Base-by-base conservation (phyloP, 192 early-diverging fungal species). In the Backusella liffmaniae region DNA sequence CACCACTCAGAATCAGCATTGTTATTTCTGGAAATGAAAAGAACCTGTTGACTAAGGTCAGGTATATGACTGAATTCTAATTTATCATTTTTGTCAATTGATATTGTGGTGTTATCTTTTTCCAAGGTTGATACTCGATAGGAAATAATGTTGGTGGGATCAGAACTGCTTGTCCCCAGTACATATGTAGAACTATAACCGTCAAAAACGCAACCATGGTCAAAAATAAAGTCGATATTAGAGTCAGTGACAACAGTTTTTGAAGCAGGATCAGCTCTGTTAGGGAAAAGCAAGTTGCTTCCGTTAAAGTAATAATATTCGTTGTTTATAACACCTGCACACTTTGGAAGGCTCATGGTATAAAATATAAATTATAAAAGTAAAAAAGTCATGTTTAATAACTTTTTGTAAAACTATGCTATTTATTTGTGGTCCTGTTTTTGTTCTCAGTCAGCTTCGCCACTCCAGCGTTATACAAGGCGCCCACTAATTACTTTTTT, bases 391-490 rank as follows among this genome's bases (percentile, higher is more conserved):
- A 23, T 62, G 56, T 13, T 62, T 62, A 62, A 62, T 29, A 26
- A 29, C 2, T 59, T 26, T 56, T 59, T 59, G 23, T 59, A 59
- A 59, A 59, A 59, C 21, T 59, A 12, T 59, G 21, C 10, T 26
- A 59, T 59, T 59, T 59, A 59, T 59, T 59, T 59, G 53, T 59
- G 53, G 26, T 26, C 53, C 3, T 59, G 23, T 59, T 59, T 59
- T 59, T 59, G 53, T 59, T 59, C 53, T 59, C 53, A 59, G 53
- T 59, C 18, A 18, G 10, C 53, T 59, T 59, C 53, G 53, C 53
- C 53, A 59, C 53, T 59, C 7, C 23, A 59, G 4, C 7, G 53
- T 59, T 59, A 59, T 59, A 59, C 53, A 59, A 9, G 53, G 53
- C 53, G 53, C 23, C 23, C 21, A 59, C 1, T 59, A 26, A 10